A percentile compares a stretch with the other conserved stretches of the same genome.
These are phyloP conservation scores for Xylaria arbuscula DNA, from an alignment of 2,329 filamentous ascomycete genomes.

Conservation along the genomic window DNA sequence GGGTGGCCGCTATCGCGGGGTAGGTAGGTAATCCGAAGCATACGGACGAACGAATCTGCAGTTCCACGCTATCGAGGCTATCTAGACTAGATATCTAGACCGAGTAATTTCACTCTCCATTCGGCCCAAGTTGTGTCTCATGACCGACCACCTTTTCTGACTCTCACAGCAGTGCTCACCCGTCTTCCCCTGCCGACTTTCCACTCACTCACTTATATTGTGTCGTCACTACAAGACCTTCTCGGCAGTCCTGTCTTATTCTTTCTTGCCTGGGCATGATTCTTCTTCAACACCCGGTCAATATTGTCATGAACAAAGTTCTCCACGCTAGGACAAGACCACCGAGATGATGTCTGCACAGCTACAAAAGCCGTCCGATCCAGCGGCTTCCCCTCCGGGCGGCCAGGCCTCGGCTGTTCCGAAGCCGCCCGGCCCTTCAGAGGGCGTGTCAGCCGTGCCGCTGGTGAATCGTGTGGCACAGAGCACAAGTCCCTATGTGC, in stretches of 20 bases:
- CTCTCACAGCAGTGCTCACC: neutral
- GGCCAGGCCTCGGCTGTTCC: conserved; percentile 4
- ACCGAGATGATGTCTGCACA: conserved; percentile 41
- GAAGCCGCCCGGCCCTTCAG: conserved; percentile 11
- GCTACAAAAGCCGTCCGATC: conserved; percentile 35
- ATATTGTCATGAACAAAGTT: conserved; percentile 28
- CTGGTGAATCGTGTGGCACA: conserved; percentile 54
- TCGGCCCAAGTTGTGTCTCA: conserved; percentile 8
- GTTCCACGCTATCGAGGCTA: neutral
- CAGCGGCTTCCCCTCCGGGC: conserved; percentile 4
- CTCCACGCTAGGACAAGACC: conserved; percentile 10
- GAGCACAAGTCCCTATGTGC: conserved; percentile 68
- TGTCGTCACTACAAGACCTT: neutral
- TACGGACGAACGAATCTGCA: neutral
- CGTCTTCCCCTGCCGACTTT: neutral
- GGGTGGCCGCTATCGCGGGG: conserved; percentile 28
- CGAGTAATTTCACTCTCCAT: neutral
- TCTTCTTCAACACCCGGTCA: neutral
- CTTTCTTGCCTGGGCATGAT: conserved; percentile 1
- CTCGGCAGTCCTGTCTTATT: neutral
- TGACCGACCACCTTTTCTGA: conserved; percentile 7
- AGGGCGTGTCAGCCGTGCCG: conserved; percentile 35
- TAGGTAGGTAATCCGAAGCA: conserved; percentile 21
- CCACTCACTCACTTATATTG: neutral
- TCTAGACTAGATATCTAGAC: neutral